Conservation (phyloP, 192 early-diverging fungal species). For the Umbelopsis sp. region DNA sequence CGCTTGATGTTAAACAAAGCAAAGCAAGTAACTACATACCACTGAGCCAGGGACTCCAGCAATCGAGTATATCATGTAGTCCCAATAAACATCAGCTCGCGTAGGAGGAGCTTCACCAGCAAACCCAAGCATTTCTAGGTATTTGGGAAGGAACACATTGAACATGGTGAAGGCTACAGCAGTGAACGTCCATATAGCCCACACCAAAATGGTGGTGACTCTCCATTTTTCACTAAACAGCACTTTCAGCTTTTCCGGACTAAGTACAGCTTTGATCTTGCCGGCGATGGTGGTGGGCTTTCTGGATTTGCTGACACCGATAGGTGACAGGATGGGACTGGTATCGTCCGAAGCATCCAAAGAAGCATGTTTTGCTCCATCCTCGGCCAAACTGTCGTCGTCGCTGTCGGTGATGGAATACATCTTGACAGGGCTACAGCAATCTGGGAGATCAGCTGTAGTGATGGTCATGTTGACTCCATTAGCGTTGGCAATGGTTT, state of each 20-base stretch:
- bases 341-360: constrained; percentile 19
- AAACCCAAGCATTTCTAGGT: constrained; percentile 62
- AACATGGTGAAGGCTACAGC: constrained; percentile 87
- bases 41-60: constrained; percentile 84
- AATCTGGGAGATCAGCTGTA: constrained; percentile 25
- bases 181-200: constrained; percentile 78
- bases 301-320: not conserved
- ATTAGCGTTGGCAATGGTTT: constrained; percentile 68
- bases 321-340: not conserved
- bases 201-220: constrained; percentile 70
- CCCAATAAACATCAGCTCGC: constrained; percentile 64
- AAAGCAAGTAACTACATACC: constrained; percentile 43
- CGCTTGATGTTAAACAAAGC: not conserved
- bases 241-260: constrained; percentile 44
- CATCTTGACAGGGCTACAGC: not conserved
- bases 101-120: constrained; percentile 37
- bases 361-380: constrained; percentile 11
- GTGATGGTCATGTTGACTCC: constrained; percentile 40
- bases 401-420: constrained; percentile 28
- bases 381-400: constrained; percentile 36
- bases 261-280: not conserved
- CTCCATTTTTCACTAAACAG: constrained; percentile 58
- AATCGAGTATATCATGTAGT: constrained; percentile 74
- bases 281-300: not conserved
- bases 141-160: constrained; percentile 83